Conservation (phyloP, 2,329 filamentous ascomycete genomes). For the Paecilomyces niveus region DNA sequence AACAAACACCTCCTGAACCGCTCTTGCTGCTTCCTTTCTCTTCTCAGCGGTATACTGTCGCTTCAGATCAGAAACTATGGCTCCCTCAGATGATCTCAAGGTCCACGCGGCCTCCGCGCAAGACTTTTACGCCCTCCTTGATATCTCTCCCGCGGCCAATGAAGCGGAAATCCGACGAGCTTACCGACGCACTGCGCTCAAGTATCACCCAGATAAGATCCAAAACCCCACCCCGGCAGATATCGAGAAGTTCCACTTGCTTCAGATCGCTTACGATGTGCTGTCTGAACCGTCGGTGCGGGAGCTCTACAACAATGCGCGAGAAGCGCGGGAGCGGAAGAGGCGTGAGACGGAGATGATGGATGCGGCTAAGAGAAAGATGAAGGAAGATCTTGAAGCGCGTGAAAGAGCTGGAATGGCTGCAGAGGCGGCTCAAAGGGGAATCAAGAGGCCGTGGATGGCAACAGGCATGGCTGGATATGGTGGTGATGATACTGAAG, state of each 20-base stretch:
- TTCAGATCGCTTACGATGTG: conserved; percentile 81
- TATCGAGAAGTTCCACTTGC: conserved; percentile 73
- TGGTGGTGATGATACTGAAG: conserved; percentile 36
- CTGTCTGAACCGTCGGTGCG: conserved; percentile 65
- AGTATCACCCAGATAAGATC: conserved; percentile 91
- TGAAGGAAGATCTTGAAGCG: conserved; percentile 81
- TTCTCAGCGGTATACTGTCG: not conserved
- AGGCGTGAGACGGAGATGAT: conserved; percentile 66
- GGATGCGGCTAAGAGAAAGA: conserved; percentile 62
- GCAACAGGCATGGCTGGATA: conserved; percentile 26
- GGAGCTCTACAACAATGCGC: conserved; percentile 68
- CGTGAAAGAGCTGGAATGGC: conserved; percentile 53
- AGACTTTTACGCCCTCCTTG: conserved; percentile 74
- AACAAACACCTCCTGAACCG: too few relatives aligned
- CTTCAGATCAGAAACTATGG: conserved; percentile 14
- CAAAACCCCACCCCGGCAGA: conserved; percentile 59
- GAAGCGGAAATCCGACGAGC: conserved; percentile 73
- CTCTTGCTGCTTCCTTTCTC: not conserved
- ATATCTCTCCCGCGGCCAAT: conserved; percentile 55
- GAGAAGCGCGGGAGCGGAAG: conserved; percentile 63
- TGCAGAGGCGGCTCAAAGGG: conserved; percentile 40
- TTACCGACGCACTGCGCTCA: conserved; percentile 78
- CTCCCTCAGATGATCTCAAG: conserved; percentile 38
- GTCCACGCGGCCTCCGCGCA: conserved; percentile 55
- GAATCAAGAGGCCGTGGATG: conserved; percentile 43